A percentile compares a stretch with the other conserved stretches of the same genome.
These are phyloP conservation scores for Xylaria intraflava DNA, from an alignment of 495 filamentous ascomycete species.

Conservation along the genomic window DNA sequence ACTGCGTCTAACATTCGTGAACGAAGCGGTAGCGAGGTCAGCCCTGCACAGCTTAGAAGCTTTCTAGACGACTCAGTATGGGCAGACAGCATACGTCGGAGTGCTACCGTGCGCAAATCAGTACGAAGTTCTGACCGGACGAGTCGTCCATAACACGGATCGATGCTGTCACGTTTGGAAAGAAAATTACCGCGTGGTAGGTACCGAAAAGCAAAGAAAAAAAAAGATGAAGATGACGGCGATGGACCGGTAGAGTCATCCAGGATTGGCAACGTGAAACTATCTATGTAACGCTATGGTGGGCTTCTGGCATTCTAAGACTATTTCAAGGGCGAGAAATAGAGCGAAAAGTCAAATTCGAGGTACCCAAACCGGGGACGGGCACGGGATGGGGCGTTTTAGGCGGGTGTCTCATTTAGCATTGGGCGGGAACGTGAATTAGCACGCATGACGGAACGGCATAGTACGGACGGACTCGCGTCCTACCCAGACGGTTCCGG, in stretches of 20 bases:
- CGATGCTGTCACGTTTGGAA: not conserved
- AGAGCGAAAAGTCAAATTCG: not conserved
- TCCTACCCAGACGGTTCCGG: not conserved
- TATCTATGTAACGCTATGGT: too few relatives aligned
- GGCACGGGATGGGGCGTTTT: not conserved
- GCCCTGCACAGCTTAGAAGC: constrained; percentile 69
- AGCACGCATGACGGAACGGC: not conserved
- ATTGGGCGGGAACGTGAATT: not conserved
- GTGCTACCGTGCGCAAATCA: constrained; percentile 68
- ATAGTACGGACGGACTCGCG: not conserved
- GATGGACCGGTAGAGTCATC: too few relatives aligned
- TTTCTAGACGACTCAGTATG: constrained; percentile 81
- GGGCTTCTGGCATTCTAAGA: not conserved
- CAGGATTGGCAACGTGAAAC: too few relatives aligned
- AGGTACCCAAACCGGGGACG: not conserved
- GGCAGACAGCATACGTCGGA: constrained; percentile 85
- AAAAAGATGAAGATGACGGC: too few relatives aligned
- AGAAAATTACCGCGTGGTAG: not conserved
- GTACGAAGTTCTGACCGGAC: constrained; percentile 23
- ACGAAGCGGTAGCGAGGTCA: constrained; percentile 61
- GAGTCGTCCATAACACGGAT: constrained; percentile 12
- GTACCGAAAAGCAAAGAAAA: too few relatives aligned
- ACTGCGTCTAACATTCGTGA: constrained; percentile 36
- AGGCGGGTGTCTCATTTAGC: not conserved
- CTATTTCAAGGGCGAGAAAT: not conserved